phyloP scores from a whole-genome alignment of 2,329 filamentous ascomycete genomes.

The Fusarium zealandicum region DNA sequence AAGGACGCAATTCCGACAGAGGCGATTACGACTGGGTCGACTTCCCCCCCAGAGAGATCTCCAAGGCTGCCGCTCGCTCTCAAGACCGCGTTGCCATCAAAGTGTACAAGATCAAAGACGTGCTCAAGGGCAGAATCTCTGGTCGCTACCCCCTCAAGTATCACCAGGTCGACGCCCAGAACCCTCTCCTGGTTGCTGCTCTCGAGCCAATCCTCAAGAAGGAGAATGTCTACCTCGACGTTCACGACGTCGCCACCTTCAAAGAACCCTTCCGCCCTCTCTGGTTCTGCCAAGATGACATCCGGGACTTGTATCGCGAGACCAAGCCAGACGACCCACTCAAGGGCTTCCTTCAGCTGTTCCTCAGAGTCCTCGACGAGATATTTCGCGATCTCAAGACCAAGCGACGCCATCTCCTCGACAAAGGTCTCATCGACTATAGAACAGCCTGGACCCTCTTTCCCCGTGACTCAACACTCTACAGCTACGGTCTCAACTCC shows the following conservation, averaged over 20 bases:
- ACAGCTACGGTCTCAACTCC: constrained; percentile 49
- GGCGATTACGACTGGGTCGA: constrained; percentile 48
- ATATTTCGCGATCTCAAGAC: constrained; percentile 51
- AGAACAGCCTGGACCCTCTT: constrained; percentile 55
- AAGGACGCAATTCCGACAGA: constrained; percentile 41
- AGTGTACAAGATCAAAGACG: constrained; percentile 56
- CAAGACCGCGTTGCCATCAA: constrained; percentile 54
- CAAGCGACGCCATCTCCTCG: constrained; percentile 48
- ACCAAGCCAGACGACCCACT: constrained; percentile 41
- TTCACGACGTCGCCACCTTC: constrained; percentile 48
- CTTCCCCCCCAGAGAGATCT: constrained; percentile 52
- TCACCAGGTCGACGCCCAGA: constrained; percentile 53
- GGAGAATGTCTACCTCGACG: constrained; percentile 50
- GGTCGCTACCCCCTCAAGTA: constrained; percentile 51
- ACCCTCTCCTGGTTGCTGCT: constrained; percentile 50
- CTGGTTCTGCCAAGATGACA: constrained; percentile 55
- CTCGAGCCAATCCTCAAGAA: constrained; percentile 54
- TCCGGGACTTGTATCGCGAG: constrained; percentile 44
- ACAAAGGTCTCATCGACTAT: constrained; percentile 51
- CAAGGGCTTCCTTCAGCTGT: constrained; percentile 49
- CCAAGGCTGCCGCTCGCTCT: constrained; percentile 46
- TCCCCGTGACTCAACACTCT: constrained; percentile 49
- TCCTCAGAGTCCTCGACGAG: constrained; percentile 52
- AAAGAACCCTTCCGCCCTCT: constrained; percentile 50
- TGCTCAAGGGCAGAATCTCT: constrained; percentile 48